Evolutionary conservation across 2,329 filamentous ascomycete genomes (phyloP), one percentile per base, ranked within the genome.

Genomic region (Fusarium praegraminearum): DNA sequence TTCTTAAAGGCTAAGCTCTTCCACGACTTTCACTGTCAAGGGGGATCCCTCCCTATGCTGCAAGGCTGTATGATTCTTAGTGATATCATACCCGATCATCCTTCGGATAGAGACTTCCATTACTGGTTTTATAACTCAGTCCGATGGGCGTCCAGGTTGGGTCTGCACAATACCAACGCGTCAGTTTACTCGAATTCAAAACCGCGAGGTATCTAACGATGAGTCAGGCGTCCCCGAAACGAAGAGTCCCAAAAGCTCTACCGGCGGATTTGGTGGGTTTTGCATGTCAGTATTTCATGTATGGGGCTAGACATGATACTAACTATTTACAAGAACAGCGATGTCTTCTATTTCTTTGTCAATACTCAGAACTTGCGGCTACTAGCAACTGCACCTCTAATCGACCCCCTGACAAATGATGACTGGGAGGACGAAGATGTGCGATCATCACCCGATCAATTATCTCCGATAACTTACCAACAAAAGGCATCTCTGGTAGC

Each of bases 101-200:
- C 67, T 0, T 60, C 40, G 0, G 67, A 73, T 3, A 49, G 53
- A 3, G 67, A 73, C 41, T 73, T 64, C 16, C 57, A 67, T 5
- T 73, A 73, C 2, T 73, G 70, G 70, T 69, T 67, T 8, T 46
- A 69, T 7, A 73, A 73, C 6, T 63, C 70, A 0, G 47, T 71
- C 1, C 65, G 70, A 0, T 54, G 67, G n/a, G 61, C 61, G 1
- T 50, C 44, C 0, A 69, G 54, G 12, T 18, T 67, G 3, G 61
- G 67, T 11, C 30, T 71, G 0, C 61, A 53, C 3, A 63, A 54
- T 1, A 43, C 16, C 11, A 66, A 54, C 1, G 47, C n/a, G 70
- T 70, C 1, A 26, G 58, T 22, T 5, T 3, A 8, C 5, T 5
- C 3, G n/a, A 16, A 9, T 20, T 10, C 1, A 8, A 11, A 16